phyloP scores from a whole-genome alignment of 129 eudicot genomes.

The Deinandra increscens region DNA sequence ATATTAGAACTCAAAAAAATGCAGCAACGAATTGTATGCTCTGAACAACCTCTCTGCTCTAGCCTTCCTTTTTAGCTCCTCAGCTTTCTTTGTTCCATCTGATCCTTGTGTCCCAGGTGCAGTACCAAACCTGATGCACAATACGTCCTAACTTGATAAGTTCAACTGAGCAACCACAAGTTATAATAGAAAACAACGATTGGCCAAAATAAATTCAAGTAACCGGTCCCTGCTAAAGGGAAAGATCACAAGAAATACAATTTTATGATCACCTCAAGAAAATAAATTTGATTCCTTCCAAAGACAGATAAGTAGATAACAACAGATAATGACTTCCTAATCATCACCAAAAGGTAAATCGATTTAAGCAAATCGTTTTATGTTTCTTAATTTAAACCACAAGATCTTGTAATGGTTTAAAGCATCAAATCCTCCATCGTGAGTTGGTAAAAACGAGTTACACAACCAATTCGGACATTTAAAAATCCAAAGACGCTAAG shows the following conservation, averaged over 20 bases:
- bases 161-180: conserved; percentile 8
- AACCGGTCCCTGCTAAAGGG: neutral
- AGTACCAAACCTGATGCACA: conserved; percentile 71
- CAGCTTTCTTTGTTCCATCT: conserved; percentile 56
- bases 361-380: neutral
- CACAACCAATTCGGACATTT: neutral
- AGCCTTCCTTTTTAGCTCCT: conserved; percentile 90
- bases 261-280: neutral
- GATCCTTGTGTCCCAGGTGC: conserved; percentile 46
- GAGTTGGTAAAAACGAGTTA: neutral
- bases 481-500: neutral
- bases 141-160: conserved; percentile 6
- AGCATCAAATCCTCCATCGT: neutral
- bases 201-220: neutral
- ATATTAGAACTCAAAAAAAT: neutral
- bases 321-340: neutral
- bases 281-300: neutral
- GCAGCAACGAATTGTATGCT: neutral
- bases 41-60: conserved; percentile 85
- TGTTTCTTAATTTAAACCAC: neutral
- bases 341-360: neutral
- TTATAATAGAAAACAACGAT: neutral
- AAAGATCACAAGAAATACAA: neutral
- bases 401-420: neutral
- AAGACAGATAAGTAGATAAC: neutral